These are phyloP conservation scores for Cyclotella distinguenda DNA, from an alignment of 108 stramenopile species.

Conservation along the genomic window DNA sequence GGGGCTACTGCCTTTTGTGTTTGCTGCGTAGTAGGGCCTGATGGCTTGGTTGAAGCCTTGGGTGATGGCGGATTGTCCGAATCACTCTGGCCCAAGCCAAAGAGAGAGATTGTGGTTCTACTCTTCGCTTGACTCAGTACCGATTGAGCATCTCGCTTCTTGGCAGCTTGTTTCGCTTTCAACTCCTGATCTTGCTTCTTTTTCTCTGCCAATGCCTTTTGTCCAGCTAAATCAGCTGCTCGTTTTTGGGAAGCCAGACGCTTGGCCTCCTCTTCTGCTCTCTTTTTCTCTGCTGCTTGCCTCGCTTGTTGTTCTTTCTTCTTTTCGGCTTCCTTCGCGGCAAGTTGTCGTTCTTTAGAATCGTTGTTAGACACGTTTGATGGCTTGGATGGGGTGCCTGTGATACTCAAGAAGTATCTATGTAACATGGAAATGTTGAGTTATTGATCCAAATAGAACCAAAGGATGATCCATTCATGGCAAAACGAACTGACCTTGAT, in stretches of 20 bases:
- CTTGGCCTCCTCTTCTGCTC: slow-evolving; percentile 9
- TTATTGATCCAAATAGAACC: not conserved
- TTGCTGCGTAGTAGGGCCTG: slow-evolving; percentile 15
- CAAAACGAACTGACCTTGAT: slow-evolving; percentile 16
- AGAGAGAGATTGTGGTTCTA: slow-evolving; percentile 46
- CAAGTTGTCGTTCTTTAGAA: slow-evolving; percentile 3
- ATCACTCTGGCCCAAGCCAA: slow-evolving; percentile 33
- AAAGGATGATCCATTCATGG: not conserved
- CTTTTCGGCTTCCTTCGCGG: slow-evolving; percentile 10
- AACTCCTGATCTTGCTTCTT: slow-evolving; percentile 19
- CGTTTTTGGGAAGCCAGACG: slow-evolving; percentile 7
- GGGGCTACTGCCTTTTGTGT: slow-evolving; percentile 39
- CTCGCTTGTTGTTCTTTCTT: slow-evolving; percentile 1
- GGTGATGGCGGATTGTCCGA: slow-evolving; percentile 5
- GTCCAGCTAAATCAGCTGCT: slow-evolving; percentile 7
- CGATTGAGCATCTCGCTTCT: slow-evolving; percentile 23
- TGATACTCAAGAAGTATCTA: slow-evolving; percentile 48
- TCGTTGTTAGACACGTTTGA: not conserved
- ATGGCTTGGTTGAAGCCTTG: slow-evolving; percentile 13
- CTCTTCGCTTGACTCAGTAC: slow-evolving; percentile 23
- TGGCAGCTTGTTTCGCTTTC: slow-evolving; percentile 22
- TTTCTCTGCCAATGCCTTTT: slow-evolving; percentile 17
- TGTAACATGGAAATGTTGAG: not conserved
- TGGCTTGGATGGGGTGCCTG: slow-evolving; percentile 17
- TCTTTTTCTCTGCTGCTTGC: slow-evolving; percentile 12